Evolutionary conservation across 2,329 filamentous ascomycete genomes (phyloP).

Genomic region (Fusarium cyanostomum): DNA sequence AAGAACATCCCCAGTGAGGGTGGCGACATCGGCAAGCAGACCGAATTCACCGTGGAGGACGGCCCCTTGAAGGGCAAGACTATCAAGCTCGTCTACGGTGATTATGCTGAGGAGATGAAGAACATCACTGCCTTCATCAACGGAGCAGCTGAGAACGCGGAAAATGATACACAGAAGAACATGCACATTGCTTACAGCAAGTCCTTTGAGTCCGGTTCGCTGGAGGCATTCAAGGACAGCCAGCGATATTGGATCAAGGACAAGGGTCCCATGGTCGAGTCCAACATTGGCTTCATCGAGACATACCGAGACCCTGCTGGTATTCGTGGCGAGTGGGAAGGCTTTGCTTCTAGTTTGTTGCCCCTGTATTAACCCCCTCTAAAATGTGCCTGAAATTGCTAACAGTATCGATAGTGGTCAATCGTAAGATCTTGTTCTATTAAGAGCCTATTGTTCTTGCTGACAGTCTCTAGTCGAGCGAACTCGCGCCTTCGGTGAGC

Average conservation of each 20-base stretch:
- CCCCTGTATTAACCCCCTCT: background rate
- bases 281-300: slow-evolving; percentile 85
- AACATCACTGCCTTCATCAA: slow-evolving; percentile 73
- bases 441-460: background rate
- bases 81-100: slow-evolving; percentile 77
- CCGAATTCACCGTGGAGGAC: slow-evolving; percentile 66
- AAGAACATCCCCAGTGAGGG: slow-evolving; percentile 68
- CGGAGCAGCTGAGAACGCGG: slow-evolving; percentile 73
- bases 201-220: slow-evolving; percentile 78
- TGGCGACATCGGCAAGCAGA: slow-evolving; percentile 74
- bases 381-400: slow-evolving; percentile 21
- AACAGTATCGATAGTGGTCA: slow-evolving; percentile 65
- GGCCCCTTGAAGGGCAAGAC: slow-evolving; percentile 72
- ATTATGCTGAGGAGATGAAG: slow-evolving; percentile 76
- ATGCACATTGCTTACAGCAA: slow-evolving; percentile 80
- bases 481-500: slow-evolving; percentile 84
- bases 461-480: slow-evolving; percentile 68
- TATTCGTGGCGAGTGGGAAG: slow-evolving; percentile 85
- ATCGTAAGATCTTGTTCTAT: slow-evolving; percentile 55
- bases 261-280: slow-evolving; percentile 81
- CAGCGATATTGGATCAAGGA: slow-evolving; percentile 86
- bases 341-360: slow-evolving; percentile 72
- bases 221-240: slow-evolving; percentile 81
- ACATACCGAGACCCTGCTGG: slow-evolving; percentile 86
- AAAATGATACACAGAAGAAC: slow-evolving; percentile 77